Conservation (phyloP, 192 early-diverging fungal genomes). For the Podila epicladia region DNA sequence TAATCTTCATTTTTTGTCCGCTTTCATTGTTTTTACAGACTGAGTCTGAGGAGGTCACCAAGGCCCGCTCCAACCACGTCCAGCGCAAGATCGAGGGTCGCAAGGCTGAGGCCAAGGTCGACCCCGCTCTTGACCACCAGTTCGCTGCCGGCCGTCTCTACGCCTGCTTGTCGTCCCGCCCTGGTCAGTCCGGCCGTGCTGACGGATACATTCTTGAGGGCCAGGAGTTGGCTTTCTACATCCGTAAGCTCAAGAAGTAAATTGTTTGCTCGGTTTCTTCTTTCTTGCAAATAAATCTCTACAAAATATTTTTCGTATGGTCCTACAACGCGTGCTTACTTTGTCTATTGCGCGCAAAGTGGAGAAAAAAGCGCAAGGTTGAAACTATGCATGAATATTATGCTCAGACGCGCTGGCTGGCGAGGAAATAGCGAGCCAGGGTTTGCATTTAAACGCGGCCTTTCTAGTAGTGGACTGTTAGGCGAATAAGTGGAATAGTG, state of each 20-base stretch:
- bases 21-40: conserved; percentile 30
- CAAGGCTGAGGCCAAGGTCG: conserved; percentile 86
- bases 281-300: conserved; percentile 5
- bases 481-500: too few relatives aligned
- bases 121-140: conserved; percentile 90
- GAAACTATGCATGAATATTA: background rate
- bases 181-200: conserved; percentile 96
- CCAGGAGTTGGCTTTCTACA: conserved; percentile 99
- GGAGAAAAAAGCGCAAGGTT: background rate
- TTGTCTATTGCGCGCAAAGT: too few relatives aligned
- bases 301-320: background rate
- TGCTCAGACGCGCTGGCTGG: background rate
- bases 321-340: background rate
- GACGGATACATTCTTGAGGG: conserved; percentile 99
- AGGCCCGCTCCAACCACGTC: conserved; percentile 92
- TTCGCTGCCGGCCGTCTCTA: conserved; percentile 94
- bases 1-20: too few relatives aligned
- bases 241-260: conserved; percentile 56
- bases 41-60: conserved; percentile 72
- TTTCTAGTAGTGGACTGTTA: too few relatives aligned
- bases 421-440: too few relatives aligned
- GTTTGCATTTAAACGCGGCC: too few relatives aligned
- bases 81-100: conserved; percentile 88
- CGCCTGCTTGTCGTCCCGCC: conserved; percentile 94
- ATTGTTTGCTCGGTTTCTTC: conserved; percentile 14